phyloP scores from a whole-genome alignment of 73 alveolate genomes.

The Uronychia setigera region DNA sequence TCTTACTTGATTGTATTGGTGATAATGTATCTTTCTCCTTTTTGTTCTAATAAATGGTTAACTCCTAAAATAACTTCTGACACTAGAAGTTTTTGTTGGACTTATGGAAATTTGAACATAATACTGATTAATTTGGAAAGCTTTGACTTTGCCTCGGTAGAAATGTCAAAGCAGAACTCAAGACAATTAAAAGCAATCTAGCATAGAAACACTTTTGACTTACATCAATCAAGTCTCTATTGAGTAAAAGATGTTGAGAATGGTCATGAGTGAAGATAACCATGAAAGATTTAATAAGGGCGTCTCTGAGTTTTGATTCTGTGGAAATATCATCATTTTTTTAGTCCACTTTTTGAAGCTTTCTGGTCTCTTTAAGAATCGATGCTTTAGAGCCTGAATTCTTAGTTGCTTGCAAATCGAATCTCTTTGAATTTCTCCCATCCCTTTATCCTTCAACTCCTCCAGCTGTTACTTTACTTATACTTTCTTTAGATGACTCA shows the following conservation, averaged over 20 bases:
- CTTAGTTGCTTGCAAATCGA: too few species aligned
- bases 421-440: too few species aligned
- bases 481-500: too few species aligned
- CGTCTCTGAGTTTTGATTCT: slow-evolving; percentile 30
- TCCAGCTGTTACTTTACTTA: too few species aligned
- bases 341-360: not conserved
- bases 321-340: not conserved
- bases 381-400: too few species aligned
- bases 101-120: slow-evolving; percentile 54
- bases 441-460: too few species aligned
- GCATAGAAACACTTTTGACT: not conserved
- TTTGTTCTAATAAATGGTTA: slow-evolving; percentile 13
- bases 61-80: slow-evolving; percentile 37
- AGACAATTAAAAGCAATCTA: slow-evolving; percentile 46
- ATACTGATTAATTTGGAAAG: slow-evolving; percentile 37
- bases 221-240: slow-evolving; percentile 40
- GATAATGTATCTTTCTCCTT: slow-evolving; percentile 19
- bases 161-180: slow-evolving; percentile 35
- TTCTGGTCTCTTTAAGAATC: not conserved
- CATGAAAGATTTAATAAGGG: slow-evolving; percentile 54
- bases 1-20: slow-evolving; percentile 29
- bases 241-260: slow-evolving; percentile 39
- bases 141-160: slow-evolving; percentile 34
- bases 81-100: slow-evolving; percentile 21
- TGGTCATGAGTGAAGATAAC: slow-evolving; percentile 58